Evolutionary conservation across 1,284 basidiomycete species (phyloP).

Genomic region (Pseudozyma sp.): DNA sequence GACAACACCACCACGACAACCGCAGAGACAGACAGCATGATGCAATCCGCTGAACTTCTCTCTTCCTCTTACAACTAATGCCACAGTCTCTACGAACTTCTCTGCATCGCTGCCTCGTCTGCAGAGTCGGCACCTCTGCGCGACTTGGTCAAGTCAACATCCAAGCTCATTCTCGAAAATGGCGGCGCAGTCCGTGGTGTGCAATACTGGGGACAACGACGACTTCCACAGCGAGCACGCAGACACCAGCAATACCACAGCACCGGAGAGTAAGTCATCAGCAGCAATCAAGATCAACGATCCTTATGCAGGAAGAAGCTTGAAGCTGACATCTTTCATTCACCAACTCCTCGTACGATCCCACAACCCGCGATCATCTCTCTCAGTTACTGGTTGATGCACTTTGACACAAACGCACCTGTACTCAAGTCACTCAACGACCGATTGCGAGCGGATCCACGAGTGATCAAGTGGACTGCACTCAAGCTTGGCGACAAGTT

Average conservation of each 20-base stretch:
- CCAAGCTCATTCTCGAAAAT: constrained; percentile 78
- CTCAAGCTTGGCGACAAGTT: constrained; percentile 81
- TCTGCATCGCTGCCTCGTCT: constrained; percentile 65
- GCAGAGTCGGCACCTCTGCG: constrained; percentile 75
- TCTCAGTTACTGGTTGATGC: constrained; percentile 85
- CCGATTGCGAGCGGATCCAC: constrained; percentile 80
- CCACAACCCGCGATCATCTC: neutral
- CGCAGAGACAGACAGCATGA: no score
- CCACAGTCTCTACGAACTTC: constrained; percentile 66
- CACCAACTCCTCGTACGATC: neutral
- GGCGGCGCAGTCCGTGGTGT: constrained; percentile 85
- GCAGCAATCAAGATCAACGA: no score
- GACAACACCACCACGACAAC: no score
- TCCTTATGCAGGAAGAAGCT: no score
- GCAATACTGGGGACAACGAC: constrained; percentile 79
- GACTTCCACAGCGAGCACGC: constrained; percentile 81
- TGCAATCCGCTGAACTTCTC: neutral
- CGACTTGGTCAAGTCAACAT: constrained; percentile 79
- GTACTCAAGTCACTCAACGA: constrained; percentile 76
- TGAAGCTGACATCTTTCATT: neutral
- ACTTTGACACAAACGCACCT: constrained; percentile 85
- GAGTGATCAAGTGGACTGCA: constrained; percentile 84
- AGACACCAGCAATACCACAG: constrained; percentile 76
- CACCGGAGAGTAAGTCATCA: constrained; percentile 81
- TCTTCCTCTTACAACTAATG: neutral